Conservation (phyloP, 257 asterid genomes). For the Nyctanthes arbortristis region DNA sequence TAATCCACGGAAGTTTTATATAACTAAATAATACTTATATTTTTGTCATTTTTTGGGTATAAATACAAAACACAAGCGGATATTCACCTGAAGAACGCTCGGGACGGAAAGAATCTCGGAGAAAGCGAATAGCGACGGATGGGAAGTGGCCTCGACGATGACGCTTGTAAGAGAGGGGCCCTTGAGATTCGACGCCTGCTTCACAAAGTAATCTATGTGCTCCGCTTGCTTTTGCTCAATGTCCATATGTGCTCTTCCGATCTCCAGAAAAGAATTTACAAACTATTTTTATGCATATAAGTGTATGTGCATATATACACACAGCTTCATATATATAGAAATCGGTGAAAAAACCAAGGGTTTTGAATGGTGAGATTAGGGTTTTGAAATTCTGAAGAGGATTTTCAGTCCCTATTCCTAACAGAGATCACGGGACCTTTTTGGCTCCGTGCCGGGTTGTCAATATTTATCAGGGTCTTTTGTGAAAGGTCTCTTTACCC, state of each 20-base stretch:
- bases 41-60: neutral
- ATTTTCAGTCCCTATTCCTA: neutral
- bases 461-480: neutral
- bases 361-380: constrained; percentile 24
- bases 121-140: constrained; percentile 93
- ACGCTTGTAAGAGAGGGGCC: constrained; percentile 60
- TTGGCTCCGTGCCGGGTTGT: neutral
- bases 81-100: constrained; percentile 58
- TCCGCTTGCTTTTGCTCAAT: constrained; percentile 86
- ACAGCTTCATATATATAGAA: neutral
- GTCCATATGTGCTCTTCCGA: constrained; percentile 54
- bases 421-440: neutral
- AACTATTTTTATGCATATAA: neutral
- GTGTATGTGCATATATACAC: constrained; percentile 1
- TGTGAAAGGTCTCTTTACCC: neutral
- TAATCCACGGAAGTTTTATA: constrained; percentile 3
- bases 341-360: constrained; percentile 19
- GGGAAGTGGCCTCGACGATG: constrained; percentile 87
- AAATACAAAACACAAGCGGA: neutral
- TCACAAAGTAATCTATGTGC: constrained; percentile 74
- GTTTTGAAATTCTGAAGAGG: constrained; percentile 16
- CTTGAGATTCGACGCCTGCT: constrained; percentile 55
- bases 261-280: constrained; percentile 6
- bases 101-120: constrained; percentile 85
- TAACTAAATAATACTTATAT: neutral